Base-by-base conservation (phyloP, 805 yeast species). In the Candida stauntonica region DNA sequence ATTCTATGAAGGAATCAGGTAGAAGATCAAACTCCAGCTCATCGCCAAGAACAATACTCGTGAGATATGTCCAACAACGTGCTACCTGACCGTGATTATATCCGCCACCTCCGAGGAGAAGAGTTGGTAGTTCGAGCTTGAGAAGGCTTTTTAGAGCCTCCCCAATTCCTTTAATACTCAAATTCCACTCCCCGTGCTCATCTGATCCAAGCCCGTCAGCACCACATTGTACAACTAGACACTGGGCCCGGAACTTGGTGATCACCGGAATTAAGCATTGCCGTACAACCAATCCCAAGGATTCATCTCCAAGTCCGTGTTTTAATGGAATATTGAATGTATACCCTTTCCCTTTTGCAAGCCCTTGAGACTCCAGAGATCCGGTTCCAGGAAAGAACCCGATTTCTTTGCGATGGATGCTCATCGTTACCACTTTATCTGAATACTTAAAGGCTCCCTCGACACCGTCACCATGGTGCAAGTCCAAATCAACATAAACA, bases 401-500 rank as follows among this genome's bases (percentile, higher is more conserved):
- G 3, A 68, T 38, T 39, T 79, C 91, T 45, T 59, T 66, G 21
- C 84, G 53, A 58, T 84, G 94, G 3, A 82, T 43, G 1, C 88
- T 81, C 16, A 80, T 62, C 1, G 85, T 79, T 36, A 72, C 57
- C 0, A 84, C 83, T 23, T 69, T 71, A 28, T 67, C 64, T 2
- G 82, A 72, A 42, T 61, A 67, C 44, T 66, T 60, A 58, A 81
- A 83, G 1, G 87, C 86, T 3, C 64, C 62, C 35, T 80, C 81
- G 5, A 84, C 91, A 0, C 88, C 94, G 56, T 84, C 89, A 0
- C 91, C 89, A 57, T 83, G 89, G 55, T 84, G 94, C 7, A 84
- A 56, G 57, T 84, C 94, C 6, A 84, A 58, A 56, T 84, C 94
- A 4, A 84, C 55, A 49, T 84, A 84, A 51, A 78, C 61, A 1